Conservation (phyloP, 2,329 filamentous ascomycete species). For the Ustulina deusta region DNA sequence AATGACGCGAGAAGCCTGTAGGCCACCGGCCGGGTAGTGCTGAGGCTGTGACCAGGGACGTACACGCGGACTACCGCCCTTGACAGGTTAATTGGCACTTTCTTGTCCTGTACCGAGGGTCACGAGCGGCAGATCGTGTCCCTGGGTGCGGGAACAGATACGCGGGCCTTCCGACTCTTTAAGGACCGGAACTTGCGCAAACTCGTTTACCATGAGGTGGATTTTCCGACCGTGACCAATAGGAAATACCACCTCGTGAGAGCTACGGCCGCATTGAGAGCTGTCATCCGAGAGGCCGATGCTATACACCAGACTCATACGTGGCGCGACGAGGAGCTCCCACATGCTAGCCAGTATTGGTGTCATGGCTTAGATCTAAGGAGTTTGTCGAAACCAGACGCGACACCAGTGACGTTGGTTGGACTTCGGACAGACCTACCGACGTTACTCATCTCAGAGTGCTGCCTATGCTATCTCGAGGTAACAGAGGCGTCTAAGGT, state of each 20-base stretch:
- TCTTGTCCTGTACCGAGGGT: conserved; percentile 63
- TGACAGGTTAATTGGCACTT: conserved; percentile 79
- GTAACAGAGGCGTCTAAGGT: conserved; percentile 72
- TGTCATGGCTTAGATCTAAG: conserved; percentile 79
- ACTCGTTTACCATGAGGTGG: conserved; percentile 89
- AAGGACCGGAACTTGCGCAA: conserved; percentile 54
- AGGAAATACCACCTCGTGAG: conserved; percentile 71
- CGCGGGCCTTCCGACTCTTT: conserved; percentile 82
- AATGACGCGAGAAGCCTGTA: conserved; percentile 16
- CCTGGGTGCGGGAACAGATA: conserved; percentile 93
- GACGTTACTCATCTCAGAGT: conserved; percentile 91
- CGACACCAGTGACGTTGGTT: conserved; percentile 53
- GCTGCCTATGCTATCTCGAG: conserved; percentile 91
- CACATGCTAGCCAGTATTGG: conserved; percentile 59
- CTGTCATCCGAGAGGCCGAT: conserved; percentile 52
- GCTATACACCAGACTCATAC: conserved; percentile 49
- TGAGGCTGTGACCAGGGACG: conserved; percentile 71
- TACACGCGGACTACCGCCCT: conserved; percentile 89
- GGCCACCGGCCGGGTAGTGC: conserved; percentile 41
- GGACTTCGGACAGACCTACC: conserved; percentile 71
- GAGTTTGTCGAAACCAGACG: conserved; percentile 56
- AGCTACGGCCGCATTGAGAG: conserved; percentile 58
- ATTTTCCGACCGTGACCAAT: conserved; percentile 81
- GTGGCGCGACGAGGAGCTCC: conserved; percentile 58
- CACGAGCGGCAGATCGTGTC: conserved; percentile 82